Base-by-base conservation (phyloP, 805 yeast genomes). In the Cyberlindnera subsufficiens region DNA sequence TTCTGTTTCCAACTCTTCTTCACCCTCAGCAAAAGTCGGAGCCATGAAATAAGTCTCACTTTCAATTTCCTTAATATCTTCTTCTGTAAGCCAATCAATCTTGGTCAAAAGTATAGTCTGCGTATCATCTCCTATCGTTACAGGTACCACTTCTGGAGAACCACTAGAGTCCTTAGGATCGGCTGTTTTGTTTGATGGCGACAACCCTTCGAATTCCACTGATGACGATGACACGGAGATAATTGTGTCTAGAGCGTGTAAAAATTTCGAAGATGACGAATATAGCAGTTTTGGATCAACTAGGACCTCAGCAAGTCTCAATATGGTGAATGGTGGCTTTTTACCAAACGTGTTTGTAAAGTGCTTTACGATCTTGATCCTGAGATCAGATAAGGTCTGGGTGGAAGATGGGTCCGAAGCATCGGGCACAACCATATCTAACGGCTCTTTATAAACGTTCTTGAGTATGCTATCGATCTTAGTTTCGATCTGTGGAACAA, bases 301-400 rank as follows among this genome's bases (percentile, higher is more conserved):
- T 6, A 75, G 48, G 10, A 77, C 40, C 51, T 77, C 81, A 16
- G 76, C 66, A 1, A 77, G 52, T 42, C 82, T 50, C 11, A 65
- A 47, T 2, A 75, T 63, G 0, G 80, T 76, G 51, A 75, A 77
- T 2, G 82, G 82, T 7, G 60, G 57, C 15, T 51, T 43, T 0
- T 27, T 15, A n/a, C n/a, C 15, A 41, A 56, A 51, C 25, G 31
- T 37, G 2, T 35, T 11, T 32, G 39, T 22, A 22, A 54, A 40
- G 33, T 46, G 38, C 37, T 42, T 34, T 15, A 47, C 18, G 30
- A 42, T 32, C 11, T 35, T 37, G 30, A 25, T 19, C 30, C 31
- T 30, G 10, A 37, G n/a, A 14, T 11, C 13, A 11, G 16, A 16
- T 15, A 33, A 22, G 6, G 32, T 33, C 16, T 33, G 18, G 19